Percentiles rank a stretch among this genome's conserved stretches.
Conservation (phyloP, 306 rosid genomes). For the Prunus mongolica region DNA sequence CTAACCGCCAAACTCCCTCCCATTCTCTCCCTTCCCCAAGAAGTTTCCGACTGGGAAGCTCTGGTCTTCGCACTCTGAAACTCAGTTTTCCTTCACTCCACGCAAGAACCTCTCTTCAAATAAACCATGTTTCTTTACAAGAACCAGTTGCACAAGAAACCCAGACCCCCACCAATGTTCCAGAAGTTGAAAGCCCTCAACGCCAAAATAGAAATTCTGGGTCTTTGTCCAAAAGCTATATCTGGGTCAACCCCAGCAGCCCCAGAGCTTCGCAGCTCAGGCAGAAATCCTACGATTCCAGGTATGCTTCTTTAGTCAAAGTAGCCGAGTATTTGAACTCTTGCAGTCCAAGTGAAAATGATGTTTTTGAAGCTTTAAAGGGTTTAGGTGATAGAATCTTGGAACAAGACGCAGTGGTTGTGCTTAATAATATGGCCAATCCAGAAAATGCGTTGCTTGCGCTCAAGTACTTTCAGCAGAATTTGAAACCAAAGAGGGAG, state of each 20-base stretch:
- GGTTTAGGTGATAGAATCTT: constrained; percentile 35
- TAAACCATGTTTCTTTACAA: constrained; percentile 54
- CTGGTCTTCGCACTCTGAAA: constrained; percentile 14
- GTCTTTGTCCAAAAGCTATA: constrained; percentile 39
- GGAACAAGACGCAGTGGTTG: constrained; percentile 51
- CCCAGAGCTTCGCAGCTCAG: constrained; percentile 70
- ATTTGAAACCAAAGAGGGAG: constrained; percentile 28
- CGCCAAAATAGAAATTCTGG: constrained; percentile 36
- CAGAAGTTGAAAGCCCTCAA: constrained; percentile 11
- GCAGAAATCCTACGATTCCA: constrained; percentile 47
- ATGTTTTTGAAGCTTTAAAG: constrained; percentile 39
- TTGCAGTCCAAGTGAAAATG: constrained; percentile 37
- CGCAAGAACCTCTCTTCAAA: constrained; percentile 41
- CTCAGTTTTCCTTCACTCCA: constrained; percentile 22
- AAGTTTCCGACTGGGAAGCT: constrained; percentile 23
- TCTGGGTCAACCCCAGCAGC: constrained; percentile 92
- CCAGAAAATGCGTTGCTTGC: constrained; percentile 50
- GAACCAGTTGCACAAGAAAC: constrained; percentile 37
- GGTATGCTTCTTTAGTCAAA: constrained; percentile 52
- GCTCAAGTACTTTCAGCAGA: constrained; percentile 44
- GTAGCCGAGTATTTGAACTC: constrained; percentile 56
- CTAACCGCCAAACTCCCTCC: constrained; percentile 36
- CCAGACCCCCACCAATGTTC: constrained; percentile 9
- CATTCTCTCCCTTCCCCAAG: constrained; percentile 20
- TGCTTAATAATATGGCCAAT: constrained; percentile 56